Conservation (phyloP, 805 yeast genomes). For the Komagataella pastoris region DNA sequence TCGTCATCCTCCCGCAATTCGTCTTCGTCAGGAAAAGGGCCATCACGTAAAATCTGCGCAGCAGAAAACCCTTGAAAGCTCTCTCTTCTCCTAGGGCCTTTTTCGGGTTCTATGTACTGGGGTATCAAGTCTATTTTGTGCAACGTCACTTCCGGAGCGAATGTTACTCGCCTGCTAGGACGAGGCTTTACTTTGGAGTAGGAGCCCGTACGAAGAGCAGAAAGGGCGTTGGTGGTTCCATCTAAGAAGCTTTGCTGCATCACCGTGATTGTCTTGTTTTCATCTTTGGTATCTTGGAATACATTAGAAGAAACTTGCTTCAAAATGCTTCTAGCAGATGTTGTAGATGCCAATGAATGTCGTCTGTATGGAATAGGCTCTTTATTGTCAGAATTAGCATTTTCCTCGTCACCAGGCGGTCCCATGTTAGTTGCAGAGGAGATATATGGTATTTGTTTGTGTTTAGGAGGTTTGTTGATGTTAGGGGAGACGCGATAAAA, state of each 20-base stretch:
- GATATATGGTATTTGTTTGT: not conserved
- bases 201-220: not conserved
- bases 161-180: slow-evolving; percentile 44
- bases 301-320: not conserved
- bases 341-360: not conserved
- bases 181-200: not conserved
- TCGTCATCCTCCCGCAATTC: not conserved
- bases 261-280: not conserved
- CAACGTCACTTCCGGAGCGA: slow-evolving; percentile 63
- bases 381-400: not conserved
- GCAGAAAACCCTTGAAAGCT: slow-evolving; percentile 17
- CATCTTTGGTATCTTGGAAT: not conserved
- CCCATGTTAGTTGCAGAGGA: not conserved
- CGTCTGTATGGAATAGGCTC: not conserved
- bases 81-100: slow-evolving; percentile 15
- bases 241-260: not conserved
- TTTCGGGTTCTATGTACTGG: slow-evolving; percentile 5
- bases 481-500: not conserved
- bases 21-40: slow-evolving; percentile 1
- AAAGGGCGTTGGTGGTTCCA: not conserved
- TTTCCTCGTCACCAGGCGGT: not conserved
- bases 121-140: slow-evolving; percentile 36
- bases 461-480: not conserved
- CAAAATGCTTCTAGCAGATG: not conserved
- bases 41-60: slow-evolving; percentile 1